Base-by-base conservation (phyloP, 164 flowering plant species). In the Vitis amurensis region DNA sequence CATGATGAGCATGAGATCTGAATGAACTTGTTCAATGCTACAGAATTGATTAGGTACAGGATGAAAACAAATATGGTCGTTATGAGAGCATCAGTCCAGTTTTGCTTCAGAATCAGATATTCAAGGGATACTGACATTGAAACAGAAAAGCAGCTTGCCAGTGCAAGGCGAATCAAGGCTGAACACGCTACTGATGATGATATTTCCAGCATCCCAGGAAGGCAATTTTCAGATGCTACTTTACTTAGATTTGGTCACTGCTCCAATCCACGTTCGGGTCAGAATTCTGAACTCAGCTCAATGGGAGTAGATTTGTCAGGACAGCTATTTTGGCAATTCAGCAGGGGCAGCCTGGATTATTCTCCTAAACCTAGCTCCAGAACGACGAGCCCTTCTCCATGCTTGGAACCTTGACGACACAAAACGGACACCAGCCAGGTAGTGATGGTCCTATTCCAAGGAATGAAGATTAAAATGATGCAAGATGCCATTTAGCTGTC, bases 101-200 rank as follows among this genome's bases (percentile, higher is more conserved):
- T 60, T 70, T 83, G 16, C 90, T 93, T 71, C 87, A 84, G 57
- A 93, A 76, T 83, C 99, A 95, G 69, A 87, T 91, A 70, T 93
- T 85, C 79, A 95, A 81, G 99, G 94, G 44, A 95, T 69, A 95
- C 99, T 19, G 98, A 95, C 72, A 82, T 90, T 55, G 98, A 95
- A 86, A 95, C 96, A 93, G 99, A 95, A 84, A 89, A 85, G 77
- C 89, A 76, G 52, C 95, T 95, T 75, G 80, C 97, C 57, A 83
- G 71, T 83, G 88, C 88, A 44, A 89, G 91, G 80, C 85, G 83
- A 74, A 74, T 74, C 9, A 87, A 83, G 81, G 72, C 62, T 55
- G 93, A 89, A 63, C 91, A 92, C 77, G 73, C 83, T 23, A 73
- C 80, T 59, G 98, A 90, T 76, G 99, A 91, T 74, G 97, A 95